Base-by-base conservation (phyloP, 83 land plant species). In the Picea abies region DNA sequence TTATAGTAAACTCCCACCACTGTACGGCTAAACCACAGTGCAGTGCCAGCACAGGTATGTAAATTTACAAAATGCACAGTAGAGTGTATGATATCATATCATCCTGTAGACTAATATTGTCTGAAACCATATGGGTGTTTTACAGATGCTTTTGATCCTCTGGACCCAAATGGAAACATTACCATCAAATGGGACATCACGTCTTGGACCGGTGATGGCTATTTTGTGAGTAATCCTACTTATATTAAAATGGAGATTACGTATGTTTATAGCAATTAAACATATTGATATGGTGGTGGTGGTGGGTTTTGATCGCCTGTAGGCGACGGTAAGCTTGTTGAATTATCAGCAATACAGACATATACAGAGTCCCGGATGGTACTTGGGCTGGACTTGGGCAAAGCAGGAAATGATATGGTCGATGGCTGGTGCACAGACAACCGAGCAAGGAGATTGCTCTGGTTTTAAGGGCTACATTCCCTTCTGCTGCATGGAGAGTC, bases 81-180 rank as follows among this genome's bases (percentile, higher is more conserved):
- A 44, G 8, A 44, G 49, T 44, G 49, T 52, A 52, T 12, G 58
- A 52, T 52, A 52, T 52, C 15, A 1, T 52, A 3, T 52, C 58
- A 52, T 52, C 58, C 58, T 52, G 58, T 52, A 11, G 14, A 11
- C 58, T 52, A 52, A 52, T 56, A 2, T 11, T 52, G 58, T 11
- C 58, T 52, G 58, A 52, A 52, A 52, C 58, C 58, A 56, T 56
- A 56, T 56, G 58, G 58, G 58, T 12, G 3, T 64, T 29, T 63
- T 85, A 81, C 87, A 89, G 95, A 63, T 52, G 89, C 92, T 8
- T 93, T 88, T 77, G 95, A 93, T 81, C 88, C 90, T 19, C 79
- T 93, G n/a, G 95, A 93, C 75, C 94, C 93, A 68, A 89, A 84
- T 41, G 95, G 95, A 23, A 93, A 93, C 66, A 91, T 93, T 22